Conservation (phyloP, 1,139 yeast species). For the Zygosaccharomyces sapae region DNA sequence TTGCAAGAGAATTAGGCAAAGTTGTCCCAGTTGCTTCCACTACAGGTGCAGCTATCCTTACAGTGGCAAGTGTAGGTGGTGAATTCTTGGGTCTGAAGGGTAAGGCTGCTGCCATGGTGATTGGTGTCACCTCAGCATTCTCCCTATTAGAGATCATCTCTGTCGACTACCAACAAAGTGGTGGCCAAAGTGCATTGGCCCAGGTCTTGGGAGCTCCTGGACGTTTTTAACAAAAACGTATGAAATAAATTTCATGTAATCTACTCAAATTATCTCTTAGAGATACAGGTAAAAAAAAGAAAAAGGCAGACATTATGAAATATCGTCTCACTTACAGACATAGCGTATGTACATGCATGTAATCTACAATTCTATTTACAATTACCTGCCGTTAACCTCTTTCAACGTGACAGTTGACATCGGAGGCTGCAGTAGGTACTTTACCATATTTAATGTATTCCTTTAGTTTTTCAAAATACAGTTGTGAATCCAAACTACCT, state of each 20-base stretch:
- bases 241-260: conserved; percentile 1
- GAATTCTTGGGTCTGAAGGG: conserved; percentile 76
- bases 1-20: conserved; percentile 69
- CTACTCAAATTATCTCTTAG: not conserved
- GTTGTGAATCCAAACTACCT: conserved; percentile 70
- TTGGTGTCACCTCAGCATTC: conserved; percentile 68
- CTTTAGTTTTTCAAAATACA: conserved; percentile 66
- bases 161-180: conserved; percentile 51
- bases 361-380: conserved; percentile 12
- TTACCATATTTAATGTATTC: conserved; percentile 73
- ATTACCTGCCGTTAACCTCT: conserved; percentile 23
- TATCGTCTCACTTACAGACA: not conserved
- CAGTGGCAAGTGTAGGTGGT: conserved; percentile 51
- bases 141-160: conserved; percentile 65
- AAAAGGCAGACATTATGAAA: not conserved
- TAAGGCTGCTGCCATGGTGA: conserved; percentile 57
- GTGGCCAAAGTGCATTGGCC: conserved; percentile 48
- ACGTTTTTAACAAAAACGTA: conserved; percentile 15
- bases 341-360: conserved; percentile 4
- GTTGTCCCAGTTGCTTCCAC: conserved; percentile 79
- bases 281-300: not conserved
- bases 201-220: conserved; percentile 39
- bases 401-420: conserved; percentile 30
- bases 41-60: conserved; percentile 68
- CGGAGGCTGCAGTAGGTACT: conserved; percentile 29